A percentile compares a stretch with the other conserved stretches of the same genome.
Evolutionary conservation across 2,329 filamentous ascomycete species (phyloP).

Genomic region (Scedosporium apiospermum): DNA sequence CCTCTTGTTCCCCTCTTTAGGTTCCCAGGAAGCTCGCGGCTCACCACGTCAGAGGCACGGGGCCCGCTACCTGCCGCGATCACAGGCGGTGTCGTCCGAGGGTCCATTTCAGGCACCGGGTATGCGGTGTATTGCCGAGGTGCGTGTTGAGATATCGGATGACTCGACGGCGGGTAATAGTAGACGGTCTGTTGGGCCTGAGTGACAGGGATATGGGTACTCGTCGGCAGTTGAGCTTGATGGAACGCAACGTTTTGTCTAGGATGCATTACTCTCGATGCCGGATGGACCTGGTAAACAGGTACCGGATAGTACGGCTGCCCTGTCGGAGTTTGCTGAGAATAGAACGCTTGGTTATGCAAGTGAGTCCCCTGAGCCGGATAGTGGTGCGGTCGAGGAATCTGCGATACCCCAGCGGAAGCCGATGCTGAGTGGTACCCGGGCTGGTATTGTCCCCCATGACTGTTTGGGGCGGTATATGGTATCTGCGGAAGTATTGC

Average conservation of each 20-base stretch:
- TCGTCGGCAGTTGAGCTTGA: slow-evolving; percentile 31
- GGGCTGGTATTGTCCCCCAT: slow-evolving; percentile 21
- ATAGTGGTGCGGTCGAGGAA: slow-evolving; percentile 31
- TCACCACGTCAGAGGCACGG: not conserved
- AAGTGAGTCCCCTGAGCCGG: slow-evolving; percentile 28
- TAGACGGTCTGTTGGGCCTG: not conserved
- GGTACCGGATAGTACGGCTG: slow-evolving; percentile 32
- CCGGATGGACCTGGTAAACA: slow-evolving; percentile 28
- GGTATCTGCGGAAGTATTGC: slow-evolving; percentile 31
- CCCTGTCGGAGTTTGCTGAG: slow-evolving; percentile 32
- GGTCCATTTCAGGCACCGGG: not conserved
- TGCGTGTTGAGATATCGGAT: not conserved
- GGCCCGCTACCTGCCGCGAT: slow-evolving; percentile 1
- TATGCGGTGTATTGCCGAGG: not conserved
- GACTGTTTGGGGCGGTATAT: slow-evolving; percentile 29
- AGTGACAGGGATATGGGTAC: slow-evolving; percentile 24
- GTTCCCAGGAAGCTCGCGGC: not conserved
- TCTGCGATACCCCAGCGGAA: slow-evolving; percentile 27
- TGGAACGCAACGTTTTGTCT: slow-evolving; percentile 35
- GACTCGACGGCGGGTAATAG: not conserved
- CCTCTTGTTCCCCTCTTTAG: not conserved
- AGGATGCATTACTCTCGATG: slow-evolving; percentile 22
- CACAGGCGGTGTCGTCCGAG: not conserved
- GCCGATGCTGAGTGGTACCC: slow-evolving; percentile 22
- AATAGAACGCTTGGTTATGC: slow-evolving; percentile 35